These are phyloP conservation scores for Gossypium aridum DNA, from an alignment of 441 rosid species.

Conservation along the genomic window DNA sequence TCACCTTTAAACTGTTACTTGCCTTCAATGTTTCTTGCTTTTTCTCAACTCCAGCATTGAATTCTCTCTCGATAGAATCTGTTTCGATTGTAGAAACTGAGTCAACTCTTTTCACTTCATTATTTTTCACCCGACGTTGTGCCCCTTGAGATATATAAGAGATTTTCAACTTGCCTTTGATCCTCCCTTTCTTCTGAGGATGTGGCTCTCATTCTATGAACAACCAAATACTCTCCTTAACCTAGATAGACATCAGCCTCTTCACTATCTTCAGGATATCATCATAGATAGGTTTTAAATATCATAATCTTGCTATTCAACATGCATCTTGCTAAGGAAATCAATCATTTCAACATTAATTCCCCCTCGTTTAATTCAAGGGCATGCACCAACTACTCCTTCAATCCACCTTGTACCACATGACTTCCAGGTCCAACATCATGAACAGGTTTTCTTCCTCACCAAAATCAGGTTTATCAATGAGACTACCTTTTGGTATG, in stretches of 20 bases:
- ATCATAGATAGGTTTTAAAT: not conserved
- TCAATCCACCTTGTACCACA: not conserved
- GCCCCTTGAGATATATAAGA: slow-evolving; percentile 46
- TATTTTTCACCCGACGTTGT: slow-evolving; percentile 24
- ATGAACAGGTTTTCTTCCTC: not conserved
- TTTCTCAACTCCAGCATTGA: slow-evolving; percentile 20
- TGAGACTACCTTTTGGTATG: not conserved
- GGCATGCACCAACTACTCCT: not conserved
- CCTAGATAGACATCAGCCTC: too few relatives aligned
- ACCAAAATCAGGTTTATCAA: not conserved
- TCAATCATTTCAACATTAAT: not conserved
- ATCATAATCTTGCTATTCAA: not conserved
- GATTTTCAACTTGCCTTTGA: slow-evolving; percentile 61
- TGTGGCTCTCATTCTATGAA: not conserved
- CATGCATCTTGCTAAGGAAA: not conserved
- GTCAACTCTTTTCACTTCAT: not conserved
- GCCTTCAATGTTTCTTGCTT: slow-evolving; percentile 51
- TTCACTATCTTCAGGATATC: not conserved
- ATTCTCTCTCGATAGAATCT: too few relatives aligned
- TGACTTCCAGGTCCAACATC: not conserved
- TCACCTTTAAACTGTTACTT: slow-evolving; percentile 9
- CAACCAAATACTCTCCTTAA: not conserved
- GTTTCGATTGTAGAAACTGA: too few relatives aligned
- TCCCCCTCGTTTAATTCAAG: not conserved
- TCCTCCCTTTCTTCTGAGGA: not conserved